Conservation (phyloP, 2,329 filamentous ascomycete species). For the Penicillium sp. region DNA sequence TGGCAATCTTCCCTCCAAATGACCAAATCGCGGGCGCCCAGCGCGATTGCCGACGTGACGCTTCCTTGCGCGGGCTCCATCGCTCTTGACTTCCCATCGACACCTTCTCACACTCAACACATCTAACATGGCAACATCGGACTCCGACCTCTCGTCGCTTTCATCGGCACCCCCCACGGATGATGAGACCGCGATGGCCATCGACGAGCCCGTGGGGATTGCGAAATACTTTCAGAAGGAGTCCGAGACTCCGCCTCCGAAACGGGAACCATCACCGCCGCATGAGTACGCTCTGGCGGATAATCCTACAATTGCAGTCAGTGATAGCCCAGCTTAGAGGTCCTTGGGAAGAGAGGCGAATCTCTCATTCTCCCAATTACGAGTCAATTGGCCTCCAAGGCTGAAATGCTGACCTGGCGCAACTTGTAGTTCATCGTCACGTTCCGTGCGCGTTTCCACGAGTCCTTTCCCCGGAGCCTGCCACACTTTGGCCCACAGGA, state of each 20-base stretch:
- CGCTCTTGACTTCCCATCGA: conserved; percentile 24
- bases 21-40: conserved; percentile 12
- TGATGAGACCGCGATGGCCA: conserved; percentile 46
- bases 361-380: conserved; percentile 12
- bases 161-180: conserved; percentile 56
- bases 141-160: conserved; percentile 53
- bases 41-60: conserved; percentile 15
- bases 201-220: conserved; percentile 39
- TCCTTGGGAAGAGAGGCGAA: conserved; percentile 33
- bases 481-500: conserved; percentile 92
- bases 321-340: conserved; percentile 38
- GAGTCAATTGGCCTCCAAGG: conserved; percentile 27
- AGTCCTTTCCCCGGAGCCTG: conserved; percentile 80
- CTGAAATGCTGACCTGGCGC: conserved; percentile 31
- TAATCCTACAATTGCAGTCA: conserved; percentile 84
- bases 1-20: conserved; percentile 8
- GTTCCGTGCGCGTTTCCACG: conserved; percentile 90
- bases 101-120: conserved; percentile 17
- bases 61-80: conserved; percentile 17
- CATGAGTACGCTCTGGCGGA: conserved; percentile 88
- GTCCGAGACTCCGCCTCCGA: conserved; percentile 58
- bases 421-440: conserved; percentile 81
- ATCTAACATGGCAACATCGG: conserved; percentile 44
- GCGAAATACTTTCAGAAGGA: conserved; percentile 45
- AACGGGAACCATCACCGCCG: conserved; percentile 78